phyloP scores from a whole-genome alignment of 106 monocot genomes.

The Phalaenopsis equestris region DNA sequence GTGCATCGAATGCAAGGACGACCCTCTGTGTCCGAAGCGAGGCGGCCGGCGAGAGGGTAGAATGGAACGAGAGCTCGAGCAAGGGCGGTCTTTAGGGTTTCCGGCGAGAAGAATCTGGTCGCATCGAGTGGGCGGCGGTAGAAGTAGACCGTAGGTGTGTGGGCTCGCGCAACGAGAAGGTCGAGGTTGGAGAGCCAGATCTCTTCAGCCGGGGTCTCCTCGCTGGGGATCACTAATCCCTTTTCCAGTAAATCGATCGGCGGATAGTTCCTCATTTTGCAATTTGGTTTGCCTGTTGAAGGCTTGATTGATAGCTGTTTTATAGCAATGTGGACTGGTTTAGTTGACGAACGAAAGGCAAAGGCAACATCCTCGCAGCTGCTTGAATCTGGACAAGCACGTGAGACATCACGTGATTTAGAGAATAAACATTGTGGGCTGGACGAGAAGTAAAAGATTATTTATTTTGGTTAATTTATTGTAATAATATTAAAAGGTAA shows the following conservation, averaged over 20 bases:
- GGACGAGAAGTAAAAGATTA: too few species aligned
- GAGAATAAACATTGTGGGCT: too few species aligned
- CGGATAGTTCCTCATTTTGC: not conserved
- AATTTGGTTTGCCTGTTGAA: not conserved
- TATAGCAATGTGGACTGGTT: not conserved
- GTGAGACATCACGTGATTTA: too few species aligned
- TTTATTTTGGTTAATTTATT: too few species aligned
- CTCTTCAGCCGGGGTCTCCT: slow-evolving; percentile 11
- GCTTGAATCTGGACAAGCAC: too few species aligned
- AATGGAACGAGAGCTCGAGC: slow-evolving; percentile 30
- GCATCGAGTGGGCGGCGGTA: slow-evolving; percentile 4
- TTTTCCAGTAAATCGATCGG: slow-evolving; percentile 7
- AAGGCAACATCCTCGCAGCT: too few species aligned
- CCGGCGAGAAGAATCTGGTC: slow-evolving; percentile 10
- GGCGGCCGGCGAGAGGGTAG: slow-evolving; percentile 46
- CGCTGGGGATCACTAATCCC: slow-evolving; percentile 14
- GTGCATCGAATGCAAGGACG: slow-evolving; percentile 46
- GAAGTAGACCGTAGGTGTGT: slow-evolving; percentile 26
- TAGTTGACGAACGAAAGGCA: too few species aligned
- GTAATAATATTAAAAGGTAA: too few species aligned
- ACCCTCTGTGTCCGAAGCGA: slow-evolving; percentile 16
- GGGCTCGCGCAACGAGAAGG: not conserved
- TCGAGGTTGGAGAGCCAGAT: slow-evolving; percentile 34
- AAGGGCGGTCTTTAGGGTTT: slow-evolving; percentile 16
- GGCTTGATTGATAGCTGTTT: not conserved